Conservation (phyloP, 228 moss, liverwort and hornwort genomes). For the Sphagnum fallax region DNA sequence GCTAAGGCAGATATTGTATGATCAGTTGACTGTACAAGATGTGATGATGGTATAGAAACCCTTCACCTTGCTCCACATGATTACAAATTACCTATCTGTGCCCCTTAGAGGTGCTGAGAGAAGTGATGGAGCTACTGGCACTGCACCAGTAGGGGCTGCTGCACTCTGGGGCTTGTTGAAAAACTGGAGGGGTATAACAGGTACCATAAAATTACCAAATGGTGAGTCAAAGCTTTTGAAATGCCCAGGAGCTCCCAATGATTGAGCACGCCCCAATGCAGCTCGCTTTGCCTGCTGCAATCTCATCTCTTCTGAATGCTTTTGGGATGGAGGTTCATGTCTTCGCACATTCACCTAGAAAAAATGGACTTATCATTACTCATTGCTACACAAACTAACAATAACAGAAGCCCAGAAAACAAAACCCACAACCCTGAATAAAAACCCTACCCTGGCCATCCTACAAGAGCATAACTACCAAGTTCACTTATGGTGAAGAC, state of each 20-base stretch:
- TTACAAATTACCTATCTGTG: no score
- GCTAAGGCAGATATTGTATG: no score
- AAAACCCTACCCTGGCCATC: not conserved
- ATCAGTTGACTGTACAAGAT: no score
- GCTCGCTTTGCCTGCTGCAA: conserved; percentile 76
- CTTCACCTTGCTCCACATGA: no score
- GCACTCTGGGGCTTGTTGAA: conserved; percentile 47
- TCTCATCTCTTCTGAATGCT: conserved; percentile 55
- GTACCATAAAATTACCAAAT: conserved; percentile 79
- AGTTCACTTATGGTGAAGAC: not conserved
- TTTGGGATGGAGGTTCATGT: conserved; percentile 73
- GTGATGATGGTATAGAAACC: no score
- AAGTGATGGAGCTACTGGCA: not conserved
- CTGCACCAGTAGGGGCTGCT: not conserved
- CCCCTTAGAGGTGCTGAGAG: no score
- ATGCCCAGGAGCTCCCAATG: conserved; percentile 75
- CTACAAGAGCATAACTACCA: not conserved
- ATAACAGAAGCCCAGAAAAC: not conserved
- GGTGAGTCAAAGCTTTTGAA: conserved; percentile 79
- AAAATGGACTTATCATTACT: conserved; percentile 1
- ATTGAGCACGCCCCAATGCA: conserved; percentile 52
- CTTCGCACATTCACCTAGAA: conserved; percentile 48
- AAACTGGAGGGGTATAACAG: conserved; percentile 88
- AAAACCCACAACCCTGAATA: not conserved
- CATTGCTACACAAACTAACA: not conserved